Evolutionary conservation across 768 basidiomycete genomes (phyloP), one percentile per base, ranked within the genome.

Genomic region (Mycena rosella): DNA sequence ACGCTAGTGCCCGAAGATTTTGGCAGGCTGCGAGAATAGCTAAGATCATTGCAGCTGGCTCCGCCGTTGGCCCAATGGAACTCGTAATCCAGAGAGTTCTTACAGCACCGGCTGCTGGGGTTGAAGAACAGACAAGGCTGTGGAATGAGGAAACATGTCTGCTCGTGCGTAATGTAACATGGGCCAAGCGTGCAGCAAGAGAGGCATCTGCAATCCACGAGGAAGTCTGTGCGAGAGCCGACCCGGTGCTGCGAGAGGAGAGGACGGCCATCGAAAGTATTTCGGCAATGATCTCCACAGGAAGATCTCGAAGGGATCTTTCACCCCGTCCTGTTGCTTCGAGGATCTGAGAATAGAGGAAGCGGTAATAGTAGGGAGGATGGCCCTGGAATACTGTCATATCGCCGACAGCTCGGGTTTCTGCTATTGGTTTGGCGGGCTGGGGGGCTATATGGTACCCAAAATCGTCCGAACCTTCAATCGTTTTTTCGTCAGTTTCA

Each of bases 241-340:
- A 3, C 7, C n/a, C n/a, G 5, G 32, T 56, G 4, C 8, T 18
- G 13, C 40, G 51, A 10, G 29, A 54, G 20, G 51, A 62, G 9
- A 24, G 8, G 2, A 40, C 40, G 0, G 29, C 5, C 9, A 63
- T 7, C 15, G 20, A 8, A 5, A 53, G 22, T 8, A 63, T 55
- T 9, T 6, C 17, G 17, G 34, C 29, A 4, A 56, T 14, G 32
- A 63, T 53, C 18, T 63, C 62, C 2, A 17, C 26, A 10, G 62
- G 62, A 8, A 63, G 53, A 15, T 63, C 62, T n/a, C 10, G 8
- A 3, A 56, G 62, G 26, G 53, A 55, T 18, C 9, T n/a, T n/a
- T 38, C 34, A 5, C 40, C 13, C 32, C 45, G 53, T 2, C 30
- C 32, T 5, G 34, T 8, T 10, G 62, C 62, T 10, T 18, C 54